Conservation (phyloP, 495 filamentous ascomycete genomes). For the Penicillium simplicissimum region DNA sequence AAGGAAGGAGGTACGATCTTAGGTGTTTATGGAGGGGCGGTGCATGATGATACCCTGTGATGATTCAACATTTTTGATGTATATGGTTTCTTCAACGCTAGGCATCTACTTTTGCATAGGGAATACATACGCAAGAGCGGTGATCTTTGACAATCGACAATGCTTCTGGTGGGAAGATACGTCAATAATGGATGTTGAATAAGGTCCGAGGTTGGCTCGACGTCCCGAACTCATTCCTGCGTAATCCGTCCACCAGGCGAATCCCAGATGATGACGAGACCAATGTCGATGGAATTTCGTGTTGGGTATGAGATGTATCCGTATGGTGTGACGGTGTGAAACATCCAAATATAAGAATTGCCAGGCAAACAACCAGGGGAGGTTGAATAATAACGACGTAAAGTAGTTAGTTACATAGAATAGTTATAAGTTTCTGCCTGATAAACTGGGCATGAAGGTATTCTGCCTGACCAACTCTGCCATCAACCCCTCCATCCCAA, state of each 20-base stretch:
- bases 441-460: not conserved
- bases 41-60: slow-evolving; percentile 23
- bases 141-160: not conserved
- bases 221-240: not conserved
- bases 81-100: slow-evolving; percentile 19
- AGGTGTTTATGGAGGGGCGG: not conserved
- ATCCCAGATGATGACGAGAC: not conserved
- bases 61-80: slow-evolving; percentile 26
- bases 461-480: not conserved
- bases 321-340: too few relatives aligned
- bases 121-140: not conserved
- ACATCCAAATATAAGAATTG: too few relatives aligned
- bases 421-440: not conserved
- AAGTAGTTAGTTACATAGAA: not conserved
- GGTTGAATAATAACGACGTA: too few relatives aligned
- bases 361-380: too few relatives aligned
- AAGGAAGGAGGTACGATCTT: not conserved
- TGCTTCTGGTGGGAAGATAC: too few relatives aligned
- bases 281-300: not conserved
- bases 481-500: not conserved
- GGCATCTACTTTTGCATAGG: not conserved
- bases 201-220: not conserved
- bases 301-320: not conserved
- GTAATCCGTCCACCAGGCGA: not conserved
- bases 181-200: not conserved